Base-by-base conservation (phyloP, 306 rosid genomes). In the Citrullus mucosospermus region DNA sequence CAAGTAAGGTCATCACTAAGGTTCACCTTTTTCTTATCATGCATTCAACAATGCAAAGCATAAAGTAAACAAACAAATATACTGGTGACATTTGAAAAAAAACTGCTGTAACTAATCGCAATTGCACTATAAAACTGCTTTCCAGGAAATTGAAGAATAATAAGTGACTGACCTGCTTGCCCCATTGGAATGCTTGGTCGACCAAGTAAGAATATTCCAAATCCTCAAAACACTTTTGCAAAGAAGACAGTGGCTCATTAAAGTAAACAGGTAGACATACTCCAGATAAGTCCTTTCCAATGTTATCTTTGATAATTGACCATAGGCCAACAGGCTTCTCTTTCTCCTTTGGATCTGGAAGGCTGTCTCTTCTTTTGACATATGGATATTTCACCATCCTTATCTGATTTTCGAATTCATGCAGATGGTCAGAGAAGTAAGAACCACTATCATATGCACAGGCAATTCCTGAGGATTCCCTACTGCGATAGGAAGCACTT, bases 221-320 rank as follows among this genome's bases (percentile, higher is more conserved):
- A 84, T 95, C 99, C 90, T 95, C 99, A 82, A 95, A 95, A 85
- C 98, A 95, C 86, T 95, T 95, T 86, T 95, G 99, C 86, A 95
- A 84, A 1, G 99, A 92, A 58, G 99, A 95, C 77, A 95, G 92
- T 57, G 99, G 99, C 85, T 95, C 99, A 77, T 95, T 95, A 86
- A 95, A 95, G 89, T 95, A 95, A 86, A 95, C 98, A 80, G 99
- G 98, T 79, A 95, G 99, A 84, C 99, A 95, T 82, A 95, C 99
- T 80, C 99, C 99, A 81, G 97, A 95, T 79, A 95, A 91, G 89
- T 95, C 99, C 90, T 92, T 92, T 77, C 99, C 99, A 44, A 95
- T 95, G 80, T 95, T 95, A 82, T 95, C 99, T 87, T 92, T 95
- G 88, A 95, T 95, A 83, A 95, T 92, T 34, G 99, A 92, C 99